Evolutionary conservation across 2,329 filamentous ascomycete genomes (phyloP), one percentile per base, ranked within the genome.

Genomic region (Ascochyta viciae-villosae): DNA sequence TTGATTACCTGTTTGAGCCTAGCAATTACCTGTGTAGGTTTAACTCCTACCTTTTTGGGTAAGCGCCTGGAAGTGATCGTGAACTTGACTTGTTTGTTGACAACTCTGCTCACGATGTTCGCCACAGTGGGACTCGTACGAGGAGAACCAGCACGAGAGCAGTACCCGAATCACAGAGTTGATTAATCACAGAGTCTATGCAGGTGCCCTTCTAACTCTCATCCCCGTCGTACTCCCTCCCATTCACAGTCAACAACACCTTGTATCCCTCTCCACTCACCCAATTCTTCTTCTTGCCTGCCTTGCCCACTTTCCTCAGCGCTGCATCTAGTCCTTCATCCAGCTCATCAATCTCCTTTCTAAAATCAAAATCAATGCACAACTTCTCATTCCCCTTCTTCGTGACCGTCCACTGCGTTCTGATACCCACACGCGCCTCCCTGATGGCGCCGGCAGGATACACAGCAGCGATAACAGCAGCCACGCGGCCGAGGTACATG

Each of bases 401-500:
- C 10, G 63, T 65, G 39, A 47, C 35, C 6, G 34, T 51, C 72
- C 74, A 74, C 16, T 64, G 50, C 22, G 62, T 55, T 3, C 52
- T 60, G 24, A 76, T 49, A 13, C 56, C 41, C 27, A 76, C 48
- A 19, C 72, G 69, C 16, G 77, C 74, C 57, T 79, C 75, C 27
- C 64, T 57, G 3, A 83, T 69, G 1, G 79, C 72, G 1, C 88
- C 87, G 1, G 85, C 82, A 0, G 88, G 88, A 72, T 87, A 89
- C 8, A 89, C 76, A 9, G 76, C 78, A 0, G 82, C 84, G 27
- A 89, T 75, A 9, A 89, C 69, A 5, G 77, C 78, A 3, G 84
- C 86, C 1, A 89, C 79, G 15, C 81, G 80, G 0, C 88, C 88
- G 0, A 89, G 65, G 65, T 88, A 90, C 48, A 79, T 81, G 50